phyloP scores from a whole-genome alignment of 306 rosid species.

The Ochetophila trinervis region DNA sequence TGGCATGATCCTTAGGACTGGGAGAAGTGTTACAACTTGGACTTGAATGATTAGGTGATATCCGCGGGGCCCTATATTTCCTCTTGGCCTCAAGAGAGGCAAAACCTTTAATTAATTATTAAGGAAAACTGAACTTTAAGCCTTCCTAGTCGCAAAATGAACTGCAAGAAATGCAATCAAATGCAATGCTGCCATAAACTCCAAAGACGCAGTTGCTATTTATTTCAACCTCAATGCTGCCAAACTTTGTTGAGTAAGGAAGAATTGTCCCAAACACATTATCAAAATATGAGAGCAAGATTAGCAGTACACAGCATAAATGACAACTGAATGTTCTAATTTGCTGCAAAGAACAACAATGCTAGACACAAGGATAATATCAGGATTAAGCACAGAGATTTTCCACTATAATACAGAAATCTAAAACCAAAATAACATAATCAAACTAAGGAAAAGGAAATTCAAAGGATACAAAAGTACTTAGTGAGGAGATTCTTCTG shows the following conservation, averaged over 20 bases:
- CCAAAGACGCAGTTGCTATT: background rate
- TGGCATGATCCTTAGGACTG: conserved; percentile 34
- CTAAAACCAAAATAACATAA: conserved; percentile 4
- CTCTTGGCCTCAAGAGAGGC: conserved; percentile 93
- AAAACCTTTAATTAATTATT: conserved; percentile 63
- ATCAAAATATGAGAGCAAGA: background rate
- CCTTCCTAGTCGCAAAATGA: background rate
- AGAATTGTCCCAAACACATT: background rate
- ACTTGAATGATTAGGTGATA: conserved; percentile 53
- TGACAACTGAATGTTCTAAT: background rate
- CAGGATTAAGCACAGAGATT: background rate
- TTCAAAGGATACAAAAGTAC: conserved; percentile 84
- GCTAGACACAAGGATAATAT: background rate
- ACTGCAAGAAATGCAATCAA: background rate
- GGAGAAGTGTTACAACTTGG: conserved; percentile 36
- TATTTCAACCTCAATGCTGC: background rate
- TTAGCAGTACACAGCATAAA: background rate
- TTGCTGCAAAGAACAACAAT: background rate
- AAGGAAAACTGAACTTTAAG: conserved; percentile 40
- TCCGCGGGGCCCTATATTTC: conserved; percentile 77
- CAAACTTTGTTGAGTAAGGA: background rate
- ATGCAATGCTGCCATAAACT: background rate
- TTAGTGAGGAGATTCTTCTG: conserved; percentile 87
- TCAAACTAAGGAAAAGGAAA: conserved; percentile 3
- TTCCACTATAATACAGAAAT: conserved; percentile 4